A percentile compares a stretch with the other conserved stretches of the same genome.
These are phyloP conservation scores for Cladosporium oxysporum DNA, from an alignment of 2,329 filamentous ascomycete species.

Conservation along the genomic window DNA sequence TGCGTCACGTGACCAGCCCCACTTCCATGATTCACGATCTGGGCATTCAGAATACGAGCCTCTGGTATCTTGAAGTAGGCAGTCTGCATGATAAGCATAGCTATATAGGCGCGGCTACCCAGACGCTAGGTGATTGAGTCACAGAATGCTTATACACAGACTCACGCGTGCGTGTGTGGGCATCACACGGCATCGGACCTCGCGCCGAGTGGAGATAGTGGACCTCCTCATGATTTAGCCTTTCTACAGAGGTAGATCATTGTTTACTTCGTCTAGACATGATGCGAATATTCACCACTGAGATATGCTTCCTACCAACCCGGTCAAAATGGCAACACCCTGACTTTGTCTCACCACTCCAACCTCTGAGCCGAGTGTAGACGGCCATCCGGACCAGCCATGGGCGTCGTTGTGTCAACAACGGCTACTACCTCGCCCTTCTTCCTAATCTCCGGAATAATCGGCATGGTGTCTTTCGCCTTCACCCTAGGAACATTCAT, in stretches of 20 bases:
- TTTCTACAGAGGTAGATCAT: neutral
- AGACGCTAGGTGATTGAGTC: neutral
- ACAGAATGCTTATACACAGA: neutral
- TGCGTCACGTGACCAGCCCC: neutral
- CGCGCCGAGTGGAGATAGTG: neutral
- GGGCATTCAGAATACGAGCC: neutral
- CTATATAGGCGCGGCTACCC: neutral
- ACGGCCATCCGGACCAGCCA: neutral
- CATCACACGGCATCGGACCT: neutral
- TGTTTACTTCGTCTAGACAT: neutral
- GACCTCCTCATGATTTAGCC: neutral
- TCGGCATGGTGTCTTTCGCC: conserved; percentile 46
- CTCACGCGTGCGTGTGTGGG: neutral
- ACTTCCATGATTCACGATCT: neutral
- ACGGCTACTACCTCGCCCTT: conserved; percentile 14
- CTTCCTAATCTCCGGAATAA: conserved; percentile 23
- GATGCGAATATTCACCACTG: neutral
- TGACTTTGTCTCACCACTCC: neutral
- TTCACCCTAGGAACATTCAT: conserved; percentile 48
- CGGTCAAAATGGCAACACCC: neutral
- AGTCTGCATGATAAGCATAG: neutral
- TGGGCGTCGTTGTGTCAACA: conserved; percentile 9
- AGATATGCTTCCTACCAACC: neutral
- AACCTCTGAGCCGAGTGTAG: neutral
- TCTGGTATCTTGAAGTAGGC: neutral